A percentile compares a stretch with the other conserved stretches of the same genome.
phyloP scores from a whole-genome alignment of 805 yeast species.

The Hanseniaspora singularis region DNA sequence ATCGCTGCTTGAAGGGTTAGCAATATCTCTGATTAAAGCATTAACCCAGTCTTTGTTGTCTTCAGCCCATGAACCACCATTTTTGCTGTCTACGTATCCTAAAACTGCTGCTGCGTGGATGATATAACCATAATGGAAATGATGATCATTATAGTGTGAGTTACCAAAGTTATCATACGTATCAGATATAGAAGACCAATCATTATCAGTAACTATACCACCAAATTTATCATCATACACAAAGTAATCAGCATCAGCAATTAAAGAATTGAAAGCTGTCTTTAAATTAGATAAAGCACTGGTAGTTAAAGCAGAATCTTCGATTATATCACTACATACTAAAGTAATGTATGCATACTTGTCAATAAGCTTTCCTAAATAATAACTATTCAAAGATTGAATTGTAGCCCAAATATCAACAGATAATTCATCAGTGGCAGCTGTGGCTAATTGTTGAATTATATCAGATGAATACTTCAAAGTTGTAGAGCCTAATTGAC shows the following conservation, averaged over 20 bases:
- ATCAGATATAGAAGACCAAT: slow-evolving; percentile 31
- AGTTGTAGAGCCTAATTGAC: slow-evolving; percentile 24
- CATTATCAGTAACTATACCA: slow-evolving; percentile 43
- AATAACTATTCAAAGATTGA: slow-evolving; percentile 35
- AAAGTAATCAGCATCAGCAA: slow-evolving; percentile 29
- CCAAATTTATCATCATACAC: slow-evolving; percentile 44
- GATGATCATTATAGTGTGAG: slow-evolving; percentile 73
- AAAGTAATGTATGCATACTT: slow-evolving; percentile 47
- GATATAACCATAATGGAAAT: slow-evolving; percentile 77
- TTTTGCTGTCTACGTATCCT: slow-evolving; percentile 46
- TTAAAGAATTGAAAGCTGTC: slow-evolving; percentile 30
- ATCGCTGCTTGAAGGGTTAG: slow-evolving; percentile 46
- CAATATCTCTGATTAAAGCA: slow-evolving; percentile 51
- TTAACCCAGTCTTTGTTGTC: slow-evolving; percentile 47
- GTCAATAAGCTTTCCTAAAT: slow-evolving; percentile 43
- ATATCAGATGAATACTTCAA: slow-evolving; percentile 36
- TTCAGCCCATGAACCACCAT: slow-evolving; percentile 42
- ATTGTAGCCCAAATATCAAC: slow-evolving; percentile 38
- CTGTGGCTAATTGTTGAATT: slow-evolving; percentile 33
- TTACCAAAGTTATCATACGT: slow-evolving; percentile 52
- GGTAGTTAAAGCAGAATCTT: slow-evolving; percentile 32
- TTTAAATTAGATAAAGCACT: slow-evolving; percentile 31
- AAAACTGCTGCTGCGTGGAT: slow-evolving; percentile 73
- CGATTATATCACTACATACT: slow-evolving; percentile 38
- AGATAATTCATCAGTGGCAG: slow-evolving; percentile 37